These are phyloP conservation scores for Lepidium campestre DNA, from an alignment of 441 rosid genomes.

Conservation along the genomic window DNA sequence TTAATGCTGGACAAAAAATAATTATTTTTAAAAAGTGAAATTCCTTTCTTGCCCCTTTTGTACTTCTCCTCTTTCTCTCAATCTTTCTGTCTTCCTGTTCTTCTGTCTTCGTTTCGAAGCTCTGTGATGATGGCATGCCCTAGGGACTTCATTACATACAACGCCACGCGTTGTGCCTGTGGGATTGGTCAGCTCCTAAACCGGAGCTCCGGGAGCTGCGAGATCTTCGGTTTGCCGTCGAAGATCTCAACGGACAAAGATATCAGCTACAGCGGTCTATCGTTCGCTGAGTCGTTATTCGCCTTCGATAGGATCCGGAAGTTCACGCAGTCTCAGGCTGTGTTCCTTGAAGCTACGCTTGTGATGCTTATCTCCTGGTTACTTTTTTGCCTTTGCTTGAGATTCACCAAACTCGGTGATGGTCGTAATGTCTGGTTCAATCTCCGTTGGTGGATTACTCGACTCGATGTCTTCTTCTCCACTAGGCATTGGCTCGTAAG, in stretches of 20 bases:
- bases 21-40: background rate
- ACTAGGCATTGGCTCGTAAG: constrained; percentile 98
- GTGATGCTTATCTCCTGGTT: constrained; percentile 79
- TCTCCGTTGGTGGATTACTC: constrained; percentile 91
- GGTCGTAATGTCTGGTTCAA: constrained; percentile 69
- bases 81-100: background rate
- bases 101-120: constrained; percentile 15
- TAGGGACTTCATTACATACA: constrained; percentile 45
- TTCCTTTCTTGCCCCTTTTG: constrained; percentile 20
- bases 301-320: constrained; percentile 70
- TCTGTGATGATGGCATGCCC: constrained; percentile 61
- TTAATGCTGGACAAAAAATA: constrained; percentile 4
- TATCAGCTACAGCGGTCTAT: constrained; percentile 31
- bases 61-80: background rate
- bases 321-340: constrained; percentile 89
- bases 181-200: constrained; percentile 54
- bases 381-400: constrained; percentile 53
- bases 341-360: constrained; percentile 86
- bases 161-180: constrained; percentile 69
- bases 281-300: constrained; percentile 64
- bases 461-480: constrained; percentile 83
- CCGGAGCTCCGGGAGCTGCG: constrained; percentile 41
- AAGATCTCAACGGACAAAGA: constrained; percentile 45
- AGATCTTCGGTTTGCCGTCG: constrained; percentile 33
- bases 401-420: constrained; percentile 77